Evolutionary conservation across 148 eudicot genomes (phyloP).

Genomic region (Beta vulgaris): DNA sequence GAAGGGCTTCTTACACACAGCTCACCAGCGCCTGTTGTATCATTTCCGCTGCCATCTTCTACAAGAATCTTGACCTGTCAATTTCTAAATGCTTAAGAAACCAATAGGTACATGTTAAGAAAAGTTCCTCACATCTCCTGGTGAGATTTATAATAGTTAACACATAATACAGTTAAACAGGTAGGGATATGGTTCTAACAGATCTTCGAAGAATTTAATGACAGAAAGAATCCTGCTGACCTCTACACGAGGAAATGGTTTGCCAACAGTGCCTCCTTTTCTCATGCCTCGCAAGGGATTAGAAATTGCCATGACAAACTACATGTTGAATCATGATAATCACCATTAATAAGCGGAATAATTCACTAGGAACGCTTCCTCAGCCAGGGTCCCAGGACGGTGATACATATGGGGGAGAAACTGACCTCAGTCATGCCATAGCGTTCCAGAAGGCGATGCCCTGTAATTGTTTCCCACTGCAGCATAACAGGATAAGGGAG

Average conservation of each 20-base stretch:
- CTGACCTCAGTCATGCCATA: conserved; percentile 99
- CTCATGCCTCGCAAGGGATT: conserved; percentile 75
- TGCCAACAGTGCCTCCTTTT: conserved; percentile 97
- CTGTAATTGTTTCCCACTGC: conserved; percentile 91
- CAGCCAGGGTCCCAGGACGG: background rate
- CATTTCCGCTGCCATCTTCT: conserved; percentile 56
- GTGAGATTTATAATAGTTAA: background rate
- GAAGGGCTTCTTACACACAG: conserved; percentile 95
- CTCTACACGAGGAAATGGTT: conserved; percentile 94
- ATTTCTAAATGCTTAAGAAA: conserved; percentile 5
- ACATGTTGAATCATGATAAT: conserved; percentile 22
- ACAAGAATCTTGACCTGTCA: conserved; percentile 73
- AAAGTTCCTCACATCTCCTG: background rate
- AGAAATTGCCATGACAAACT: conserved; percentile 97
- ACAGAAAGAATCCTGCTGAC: conserved; percentile 40
- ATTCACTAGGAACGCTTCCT: background rate
- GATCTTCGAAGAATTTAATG: conserved; percentile 5
- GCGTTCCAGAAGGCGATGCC: conserved; percentile 85
- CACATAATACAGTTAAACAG: background rate
- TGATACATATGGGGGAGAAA: background rate
- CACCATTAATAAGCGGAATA: conserved; percentile 12
- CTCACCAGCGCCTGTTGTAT: conserved; percentile 70
- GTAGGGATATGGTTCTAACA: background rate
- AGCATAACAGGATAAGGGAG: conserved; percentile 97
- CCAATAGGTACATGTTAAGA: background rate